These are phyloP conservation scores for Pyronema omphalodes DNA, from an alignment of 495 filamentous ascomycete genomes.

Conservation along the genomic window DNA sequence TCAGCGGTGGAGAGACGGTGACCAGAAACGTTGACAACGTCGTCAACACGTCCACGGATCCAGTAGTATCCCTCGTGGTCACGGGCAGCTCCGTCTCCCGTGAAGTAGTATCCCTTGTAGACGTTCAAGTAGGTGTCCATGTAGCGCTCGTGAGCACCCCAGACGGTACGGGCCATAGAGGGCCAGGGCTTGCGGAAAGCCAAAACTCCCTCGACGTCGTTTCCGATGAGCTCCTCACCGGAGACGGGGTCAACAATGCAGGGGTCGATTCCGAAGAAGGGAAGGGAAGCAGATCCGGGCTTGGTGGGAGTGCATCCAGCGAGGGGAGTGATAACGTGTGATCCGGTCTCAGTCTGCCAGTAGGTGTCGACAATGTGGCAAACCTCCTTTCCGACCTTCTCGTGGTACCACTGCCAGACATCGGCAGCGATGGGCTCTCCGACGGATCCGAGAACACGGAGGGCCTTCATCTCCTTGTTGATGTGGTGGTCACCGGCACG, in stretches of 20 bases:
- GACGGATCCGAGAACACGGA: constrained; percentile 86
- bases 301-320: constrained; percentile 63
- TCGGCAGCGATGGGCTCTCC: constrained; percentile 97
- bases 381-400: constrained; percentile 83
- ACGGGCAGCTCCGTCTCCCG: constrained; percentile 88
- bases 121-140: constrained; percentile 98
- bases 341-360: constrained; percentile 99
- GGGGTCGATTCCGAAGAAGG: constrained; percentile 97
- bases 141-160: constrained; percentile 93
- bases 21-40: constrained; percentile 94
- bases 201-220: constrained; percentile 94
- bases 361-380: constrained; percentile 95
- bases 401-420: constrained; percentile 99
- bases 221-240: constrained; percentile 81
- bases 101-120: constrained; percentile 98
- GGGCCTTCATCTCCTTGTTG: constrained; percentile 67
- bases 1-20: constrained; percentile 94
- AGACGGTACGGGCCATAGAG: constrained; percentile 96
- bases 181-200: constrained; percentile 98
- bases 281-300: constrained; percentile 56
- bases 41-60: constrained; percentile 97
- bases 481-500: constrained; percentile 85
- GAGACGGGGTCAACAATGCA: constrained; percentile 95
- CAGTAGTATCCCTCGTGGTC: constrained; percentile 99
- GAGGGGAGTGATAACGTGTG: constrained; percentile 68